Conservation (phyloP, 1,284 basidiomycete genomes). For the Ganoderma meredithae region DNA sequence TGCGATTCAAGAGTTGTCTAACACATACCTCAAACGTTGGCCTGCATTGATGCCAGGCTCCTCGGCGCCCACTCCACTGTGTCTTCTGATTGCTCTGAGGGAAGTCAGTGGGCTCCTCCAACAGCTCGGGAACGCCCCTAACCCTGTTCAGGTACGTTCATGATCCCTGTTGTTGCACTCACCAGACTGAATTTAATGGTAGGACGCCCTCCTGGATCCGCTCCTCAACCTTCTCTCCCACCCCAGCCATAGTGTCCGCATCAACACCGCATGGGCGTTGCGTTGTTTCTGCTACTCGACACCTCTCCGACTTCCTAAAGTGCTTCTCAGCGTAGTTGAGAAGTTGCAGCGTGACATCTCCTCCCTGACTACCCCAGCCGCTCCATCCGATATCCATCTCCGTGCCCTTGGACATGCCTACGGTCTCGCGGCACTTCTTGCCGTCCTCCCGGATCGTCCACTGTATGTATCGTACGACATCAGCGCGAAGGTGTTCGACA, state of each 20-base stretch:
- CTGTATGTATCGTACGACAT: slow-evolving; percentile 96
- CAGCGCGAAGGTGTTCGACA: slow-evolving; percentile 89
- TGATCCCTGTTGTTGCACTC: not conserved
- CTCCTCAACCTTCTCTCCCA: slow-evolving; percentile 87
- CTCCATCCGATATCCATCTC: slow-evolving; percentile 75
- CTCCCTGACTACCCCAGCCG: slow-evolving; percentile 68
- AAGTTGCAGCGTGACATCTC: slow-evolving; percentile 87
- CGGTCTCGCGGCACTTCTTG: slow-evolving; percentile 88
- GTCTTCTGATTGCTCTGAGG: slow-evolving; percentile 80
- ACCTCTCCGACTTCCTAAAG: slow-evolving; percentile 83
- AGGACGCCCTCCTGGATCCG: slow-evolving; percentile 90
- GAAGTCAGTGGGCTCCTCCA: slow-evolving; percentile 89
- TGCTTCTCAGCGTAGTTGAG: slow-evolving; percentile 78
- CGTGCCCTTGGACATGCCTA: slow-evolving; percentile 89
- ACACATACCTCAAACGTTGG: slow-evolving; percentile 88
- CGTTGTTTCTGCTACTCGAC: slow-evolving; percentile 91
- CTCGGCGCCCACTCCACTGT: slow-evolving; percentile 71
- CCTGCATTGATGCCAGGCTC: slow-evolving; percentile 92
- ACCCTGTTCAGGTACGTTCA: slow-evolving; percentile 76
- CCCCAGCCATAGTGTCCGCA: slow-evolving; percentile 86
- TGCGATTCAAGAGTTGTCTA: slow-evolving; percentile 88
- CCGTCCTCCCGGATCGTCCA: slow-evolving; percentile 86
- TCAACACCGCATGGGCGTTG: slow-evolving; percentile 88
- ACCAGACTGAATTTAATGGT: slow-evolving; percentile 15
- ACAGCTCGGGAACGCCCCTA: slow-evolving; percentile 92